Base-by-base conservation (phyloP, 352 stramenopile genomes). In the Pythium dissotocum region DNA sequence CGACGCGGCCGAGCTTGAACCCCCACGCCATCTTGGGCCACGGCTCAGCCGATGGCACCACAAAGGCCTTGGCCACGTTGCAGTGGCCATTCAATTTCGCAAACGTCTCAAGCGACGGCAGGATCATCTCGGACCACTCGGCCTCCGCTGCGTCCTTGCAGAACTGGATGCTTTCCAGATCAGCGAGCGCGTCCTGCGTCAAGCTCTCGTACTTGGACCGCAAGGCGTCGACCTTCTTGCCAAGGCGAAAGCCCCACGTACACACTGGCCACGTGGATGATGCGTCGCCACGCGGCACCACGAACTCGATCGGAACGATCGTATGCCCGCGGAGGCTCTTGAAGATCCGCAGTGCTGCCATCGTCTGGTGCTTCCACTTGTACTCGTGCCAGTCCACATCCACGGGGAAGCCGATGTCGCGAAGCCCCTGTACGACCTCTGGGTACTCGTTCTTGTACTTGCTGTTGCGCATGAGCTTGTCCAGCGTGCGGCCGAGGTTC, bases 231-330 rank as follows among this genome's bases (percentile, higher is more conserved):
- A 73, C 73, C 16, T 75, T 67, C 16, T 32, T n/a, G 9, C 79
- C 79, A 9, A 87, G 32, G 16, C 56, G 65, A 49, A 77, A 73
- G 3, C 70, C 69, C 75, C 75, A 83, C 3, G 74, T 65, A 44
- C 71, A 42, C 4, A 55, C 21, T 5, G 77, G 75, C 70, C 73
- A 87, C 36, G 24, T 16, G 2, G 21, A 24, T 24, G 44, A 2
- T 12, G 7, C 36, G 35, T 77, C 69, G n/a, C 55, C 66, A 9
- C 49, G 51, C 7, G 76, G 72, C 28, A 87, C 75, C 0, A 69
- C 35, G 67, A 85, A 87, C 14, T 63, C 58, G 2, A 61, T 28
- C 4, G 69, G 72, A 10, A 85, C 58, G 51, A 78, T 35, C 13
- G 75, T 42, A 16, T 85, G 68, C 16, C 72, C 65, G 36, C 85